These are phyloP conservation scores for Calonectria montana DNA, from an alignment of 2,329 filamentous ascomycete genomes.

Conservation along the genomic window DNA sequence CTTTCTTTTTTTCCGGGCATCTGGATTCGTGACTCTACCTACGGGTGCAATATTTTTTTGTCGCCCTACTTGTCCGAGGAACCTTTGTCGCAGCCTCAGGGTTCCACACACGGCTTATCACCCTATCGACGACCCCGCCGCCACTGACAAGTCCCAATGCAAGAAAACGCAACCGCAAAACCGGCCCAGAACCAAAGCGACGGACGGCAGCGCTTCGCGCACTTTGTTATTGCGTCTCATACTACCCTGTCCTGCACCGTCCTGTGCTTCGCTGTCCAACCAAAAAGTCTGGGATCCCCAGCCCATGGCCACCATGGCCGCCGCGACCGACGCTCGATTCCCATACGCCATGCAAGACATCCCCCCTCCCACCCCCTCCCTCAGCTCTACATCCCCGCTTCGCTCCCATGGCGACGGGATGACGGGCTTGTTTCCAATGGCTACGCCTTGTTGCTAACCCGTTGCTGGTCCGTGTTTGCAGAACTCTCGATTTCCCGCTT, in stretches of 20 bases:
- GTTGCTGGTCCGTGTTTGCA: slow-evolving; percentile 50
- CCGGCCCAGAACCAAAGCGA: background rate
- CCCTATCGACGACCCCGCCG: slow-evolving; percentile 1
- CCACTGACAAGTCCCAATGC: slow-evolving; percentile 1
- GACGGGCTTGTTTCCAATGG: slow-evolving; percentile 17
- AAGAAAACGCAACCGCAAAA: slow-evolving; percentile 15
- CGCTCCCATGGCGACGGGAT: slow-evolving; percentile 29
- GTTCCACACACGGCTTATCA: slow-evolving; percentile 2
- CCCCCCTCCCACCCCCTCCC: slow-evolving; percentile 23
- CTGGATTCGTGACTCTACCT: too few species aligned
- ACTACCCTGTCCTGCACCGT: background rate
- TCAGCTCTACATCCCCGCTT: slow-evolving; percentile 19
- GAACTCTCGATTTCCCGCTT: slow-evolving; percentile 82
- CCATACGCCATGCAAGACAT: slow-evolving; percentile 71
- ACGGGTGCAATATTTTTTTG: background rate
- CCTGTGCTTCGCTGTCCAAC: background rate
- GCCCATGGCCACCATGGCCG: slow-evolving; percentile 51
- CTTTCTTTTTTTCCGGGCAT: too few species aligned
- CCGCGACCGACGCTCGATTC: slow-evolving; percentile 60
- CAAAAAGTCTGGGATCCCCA: slow-evolving; percentile 4
- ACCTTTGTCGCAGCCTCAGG: background rate
- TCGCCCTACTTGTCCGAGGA: background rate
- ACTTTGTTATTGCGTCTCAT: background rate
- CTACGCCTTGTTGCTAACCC: slow-evolving; percentile 24
- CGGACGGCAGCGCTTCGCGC: background rate